Evolutionary conservation across 371 early-diverging fungal genomes (phyloP).

Genomic region (Saksenaea vasiformis): DNA sequence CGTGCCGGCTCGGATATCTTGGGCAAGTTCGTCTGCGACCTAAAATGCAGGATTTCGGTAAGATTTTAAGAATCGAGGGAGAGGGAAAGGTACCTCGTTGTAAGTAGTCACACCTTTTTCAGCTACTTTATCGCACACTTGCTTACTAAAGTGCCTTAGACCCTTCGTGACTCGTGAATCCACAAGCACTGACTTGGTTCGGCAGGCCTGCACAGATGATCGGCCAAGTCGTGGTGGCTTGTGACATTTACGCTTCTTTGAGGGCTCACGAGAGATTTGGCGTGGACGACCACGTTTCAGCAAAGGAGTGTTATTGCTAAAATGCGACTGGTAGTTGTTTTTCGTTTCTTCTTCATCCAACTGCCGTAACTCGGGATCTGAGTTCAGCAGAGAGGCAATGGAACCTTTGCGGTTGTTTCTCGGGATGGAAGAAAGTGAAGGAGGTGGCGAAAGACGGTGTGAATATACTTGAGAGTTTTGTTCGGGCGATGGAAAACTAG

Average conservation of each 20-base stretch:
- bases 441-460: constrained; percentile 7
- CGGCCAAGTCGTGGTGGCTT: constrained; percentile 5
- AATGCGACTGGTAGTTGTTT: constrained; percentile 19
- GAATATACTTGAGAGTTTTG: constrained; percentile 7
- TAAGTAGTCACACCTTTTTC: constrained; percentile 64
- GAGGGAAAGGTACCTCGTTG: constrained; percentile 46
- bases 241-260: constrained; percentile 8
- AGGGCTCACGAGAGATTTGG: background rate
- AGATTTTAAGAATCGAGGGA: constrained; percentile 14
- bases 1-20: constrained; percentile 16
- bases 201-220: constrained; percentile 6
- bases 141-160: constrained; percentile 62
- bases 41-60: constrained; percentile 11
- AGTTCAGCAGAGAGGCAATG: constrained; percentile 47
- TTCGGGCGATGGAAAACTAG: constrained; percentile 3
- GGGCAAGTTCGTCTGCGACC: constrained; percentile 28
- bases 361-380: constrained; percentile 25
- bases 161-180: constrained; percentile 41
- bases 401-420: constrained; percentile 35
- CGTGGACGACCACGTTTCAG: constrained; percentile 30
- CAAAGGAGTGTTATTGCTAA: constrained; percentile 9
- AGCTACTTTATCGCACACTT: constrained; percentile 68
- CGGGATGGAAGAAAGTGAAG: constrained; percentile 1
- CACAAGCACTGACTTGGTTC: constrained; percentile 13
- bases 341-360: constrained; percentile 15